Base-by-base conservation (phyloP, 1,284 basidiomycete species). In the Puccinia horiana region DNA sequence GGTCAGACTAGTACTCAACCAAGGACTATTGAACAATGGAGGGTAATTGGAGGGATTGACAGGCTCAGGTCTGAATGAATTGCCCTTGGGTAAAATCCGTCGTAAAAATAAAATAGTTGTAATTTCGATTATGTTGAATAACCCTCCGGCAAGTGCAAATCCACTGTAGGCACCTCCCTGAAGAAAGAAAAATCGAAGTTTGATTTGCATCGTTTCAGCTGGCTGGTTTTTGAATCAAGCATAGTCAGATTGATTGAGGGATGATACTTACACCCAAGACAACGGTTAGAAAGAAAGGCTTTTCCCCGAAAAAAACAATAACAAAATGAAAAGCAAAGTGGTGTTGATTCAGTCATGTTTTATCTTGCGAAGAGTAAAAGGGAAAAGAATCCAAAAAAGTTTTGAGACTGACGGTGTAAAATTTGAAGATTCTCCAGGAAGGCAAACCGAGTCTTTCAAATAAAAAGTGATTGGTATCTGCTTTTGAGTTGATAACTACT, bases 1-100 rank as follows among this genome's bases (percentile, higher is more conserved):
- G 4, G 61, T 54, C n/a, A 82, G 47, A 40, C 73, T 82, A 14
- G 40, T 58, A 67, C 42, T 26, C 2, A 47, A 54, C 56, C 58
- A 82, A 69, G 80, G 80, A 40, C 37, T 6, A 76, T 82, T 76
- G 26, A 82, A 82, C 44, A 82, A 75, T 23, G 80, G 73, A n/a
- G 80, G 80, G 65, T 82, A 82, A 40, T 74, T 58, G 0, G 73
- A 75, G n/a, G 56, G 42, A 69, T 82, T 73, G n/a, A 73, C 61
- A 29, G 56, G 40, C 14, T 73, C 80, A 11, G 80, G 80, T 61
- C 54, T 49, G 11, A 82, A 73, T 63, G 49, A 42, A 44, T 58
- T 76, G n/a, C 37, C 40, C 23, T 72, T 44, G n/a, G 80, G 80
- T 26, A 82, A 37, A 1, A 82, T 20, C 35, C 12, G 16, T 26